These are phyloP conservation scores for rapeseed (Brassica napus) DNA, from an alignment of 345 rosid genomes.

Conservation along the genomic window Da-Ae NC_063443.1:16772001-16772500, in stretches of 20 bases:
- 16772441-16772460: conserved; percentile 68
- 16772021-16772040: conserved; percentile 15
- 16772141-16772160: conserved; percentile 85
- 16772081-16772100: conserved; percentile 48
- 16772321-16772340: conserved; percentile 78
- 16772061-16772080: conserved; percentile 33
- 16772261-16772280: conserved; percentile 53
- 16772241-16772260: conserved; percentile 68
- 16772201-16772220: conserved; percentile 42
- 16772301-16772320: conserved; percentile 61
- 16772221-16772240: conserved; percentile 62
- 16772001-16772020: background rate
- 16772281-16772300: conserved; percentile 54
- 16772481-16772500: conserved; percentile 66
- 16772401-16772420: conserved; percentile 67
- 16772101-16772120: conserved; percentile 59
- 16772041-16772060: conserved; percentile 32
- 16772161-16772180: conserved; percentile 56
- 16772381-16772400: conserved; percentile 73
- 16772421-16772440: conserved; percentile 63
- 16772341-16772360: conserved; percentile 63
- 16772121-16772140: conserved; percentile 61
- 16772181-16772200: conserved; percentile 32
- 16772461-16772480: conserved; percentile 78
- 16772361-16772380: conserved; percentile 62